Percentiles rank a stretch among this genome's conserved stretches.
Evolutionary conservation across 2,329 filamentous ascomycete species (phyloP).

Genomic region (Fusarium humuli): DNA sequence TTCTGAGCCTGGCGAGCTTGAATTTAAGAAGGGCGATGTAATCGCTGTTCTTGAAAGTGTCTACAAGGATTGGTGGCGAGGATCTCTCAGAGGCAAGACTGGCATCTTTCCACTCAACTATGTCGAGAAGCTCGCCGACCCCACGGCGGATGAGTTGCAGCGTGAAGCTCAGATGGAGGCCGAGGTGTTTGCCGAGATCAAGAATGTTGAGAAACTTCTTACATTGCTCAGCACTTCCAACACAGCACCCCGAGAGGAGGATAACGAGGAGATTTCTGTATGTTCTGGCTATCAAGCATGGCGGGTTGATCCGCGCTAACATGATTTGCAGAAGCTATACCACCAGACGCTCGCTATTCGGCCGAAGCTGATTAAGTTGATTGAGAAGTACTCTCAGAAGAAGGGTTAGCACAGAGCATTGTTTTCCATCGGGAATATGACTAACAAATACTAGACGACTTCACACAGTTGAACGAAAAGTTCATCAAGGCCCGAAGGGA

Average conservation of each 20-base stretch:
- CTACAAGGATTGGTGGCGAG: constrained; percentile 99
- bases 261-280: constrained; percentile 96
- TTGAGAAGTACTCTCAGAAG: constrained; percentile 99
- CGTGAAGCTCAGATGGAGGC: constrained; percentile 95
- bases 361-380: constrained; percentile 96
- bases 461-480: constrained; percentile 98
- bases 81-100: constrained; percentile 91
- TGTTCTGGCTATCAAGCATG: constrained; percentile 40
- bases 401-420: constrained; percentile 67
- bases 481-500: constrained; percentile 98
- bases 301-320: constrained; percentile 48
- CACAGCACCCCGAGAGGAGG: constrained; percentile 82
- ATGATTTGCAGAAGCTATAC: constrained; percentile 72
- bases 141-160: constrained; percentile 92
- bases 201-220: constrained; percentile 76
- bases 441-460: constrained; percentile 71
- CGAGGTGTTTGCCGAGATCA: constrained; percentile 73
- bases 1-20: constrained; percentile 92
- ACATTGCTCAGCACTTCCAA: constrained; percentile 91
- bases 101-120: constrained; percentile 99
- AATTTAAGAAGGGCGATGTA: constrained; percentile 96
- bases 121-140: constrained; percentile 95
- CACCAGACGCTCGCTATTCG: constrained; percentile 94
- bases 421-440: too few species aligned
- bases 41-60: constrained; percentile 98